Conservation (phyloP, 371 early-diverging fungal species). For the Actinomucor elegans region DNA sequence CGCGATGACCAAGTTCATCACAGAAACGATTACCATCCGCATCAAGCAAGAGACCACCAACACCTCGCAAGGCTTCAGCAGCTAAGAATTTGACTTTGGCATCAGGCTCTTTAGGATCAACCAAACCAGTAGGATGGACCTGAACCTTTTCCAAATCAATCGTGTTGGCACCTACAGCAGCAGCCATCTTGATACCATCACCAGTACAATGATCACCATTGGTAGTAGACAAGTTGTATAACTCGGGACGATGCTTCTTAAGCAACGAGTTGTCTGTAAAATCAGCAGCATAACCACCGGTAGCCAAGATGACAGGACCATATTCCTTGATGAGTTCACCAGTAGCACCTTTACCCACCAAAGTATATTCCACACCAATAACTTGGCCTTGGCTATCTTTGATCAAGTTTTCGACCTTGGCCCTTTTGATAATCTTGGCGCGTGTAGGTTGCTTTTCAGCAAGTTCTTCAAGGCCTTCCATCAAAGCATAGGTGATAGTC, state of each 20-base stretch:
- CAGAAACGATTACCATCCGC: slow-evolving; percentile 90
- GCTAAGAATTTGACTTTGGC: slow-evolving; percentile 89
- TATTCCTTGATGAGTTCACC: slow-evolving; percentile 56
- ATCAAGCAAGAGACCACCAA: slow-evolving; percentile 86
- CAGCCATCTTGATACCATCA: slow-evolving; percentile 92
- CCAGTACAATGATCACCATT: slow-evolving; percentile 96
- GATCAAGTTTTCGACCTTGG: slow-evolving; percentile 67
- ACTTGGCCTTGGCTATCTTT: slow-evolving; percentile 59
- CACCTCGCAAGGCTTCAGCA: slow-evolving; percentile 96
- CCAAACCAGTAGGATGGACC: slow-evolving; percentile 96
- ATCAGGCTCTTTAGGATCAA: slow-evolving; percentile 88
- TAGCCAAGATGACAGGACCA: slow-evolving; percentile 89
- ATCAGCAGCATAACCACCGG: slow-evolving; percentile 91
- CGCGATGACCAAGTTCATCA: slow-evolving; percentile 91
- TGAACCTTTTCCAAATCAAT: slow-evolving; percentile 96
- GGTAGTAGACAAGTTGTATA: slow-evolving; percentile 74
- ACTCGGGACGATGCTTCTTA: slow-evolving; percentile 71
- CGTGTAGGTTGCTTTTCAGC: slow-evolving; percentile 69
- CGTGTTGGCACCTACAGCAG: slow-evolving; percentile 79
- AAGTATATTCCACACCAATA: slow-evolving; percentile 81
- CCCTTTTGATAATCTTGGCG: slow-evolving; percentile 79
- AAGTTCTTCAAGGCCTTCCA: slow-evolving; percentile 83
- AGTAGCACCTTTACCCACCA: slow-evolving; percentile 55
- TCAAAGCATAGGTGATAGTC: slow-evolving; percentile 93
- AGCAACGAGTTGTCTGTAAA: slow-evolving; percentile 67